A percentile compares a stretch with the other conserved stretches of the same genome.
Conservation (phyloP, 2,329 filamentous ascomycete species). For the Didymosphaeria variabile region DNA sequence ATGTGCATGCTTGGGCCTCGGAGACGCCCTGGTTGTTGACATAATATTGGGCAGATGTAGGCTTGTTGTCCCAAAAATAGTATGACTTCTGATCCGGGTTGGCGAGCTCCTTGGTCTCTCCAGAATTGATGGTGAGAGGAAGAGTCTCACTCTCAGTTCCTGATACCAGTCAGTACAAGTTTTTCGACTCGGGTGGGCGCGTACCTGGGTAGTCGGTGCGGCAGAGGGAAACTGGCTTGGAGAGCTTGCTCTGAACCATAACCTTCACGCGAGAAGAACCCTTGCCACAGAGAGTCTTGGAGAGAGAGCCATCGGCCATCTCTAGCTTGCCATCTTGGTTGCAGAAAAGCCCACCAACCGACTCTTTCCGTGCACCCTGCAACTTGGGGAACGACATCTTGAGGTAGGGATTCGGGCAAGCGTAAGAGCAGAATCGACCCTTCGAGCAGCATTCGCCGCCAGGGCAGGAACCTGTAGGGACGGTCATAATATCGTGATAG, state of each 20-base stretch:
- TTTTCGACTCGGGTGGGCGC: constrained; percentile 16
- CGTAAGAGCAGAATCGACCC: constrained; percentile 86
- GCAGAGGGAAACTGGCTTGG: constrained; percentile 76
- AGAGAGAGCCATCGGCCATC: constrained; percentile 64
- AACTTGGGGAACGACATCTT: constrained; percentile 87
- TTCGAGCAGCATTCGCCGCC: constrained; percentile 66
- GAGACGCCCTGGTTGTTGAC: constrained; percentile 82
- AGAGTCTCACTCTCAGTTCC: constrained; percentile 86
- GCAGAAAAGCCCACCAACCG: constrained; percentile 88
- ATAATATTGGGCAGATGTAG: constrained; percentile 95
- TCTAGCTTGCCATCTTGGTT: constrained; percentile 80
- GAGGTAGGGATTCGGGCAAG: constrained; percentile 89
- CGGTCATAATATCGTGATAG: constrained; percentile 68
- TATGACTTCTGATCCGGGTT: constrained; percentile 77
- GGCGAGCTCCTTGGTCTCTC: constrained; percentile 70
- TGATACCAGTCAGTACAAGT: constrained; percentile 31
- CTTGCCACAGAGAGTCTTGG: constrained; percentile 75
- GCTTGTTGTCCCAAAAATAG: constrained; percentile 78
- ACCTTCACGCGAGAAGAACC: constrained; percentile 73
- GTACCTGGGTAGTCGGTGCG: constrained; percentile 93
- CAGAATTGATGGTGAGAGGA: constrained; percentile 71
- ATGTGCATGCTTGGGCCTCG: constrained; percentile 76
- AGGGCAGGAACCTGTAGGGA: constrained; percentile 66
- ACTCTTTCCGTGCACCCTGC: constrained; percentile 83
- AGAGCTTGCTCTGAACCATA: constrained; percentile 77